Evolutionary conservation across 2,329 filamentous ascomycete species (phyloP), one percentile per base, ranked within the genome.

Genomic region (Dactylellina cionopaga): DNA sequence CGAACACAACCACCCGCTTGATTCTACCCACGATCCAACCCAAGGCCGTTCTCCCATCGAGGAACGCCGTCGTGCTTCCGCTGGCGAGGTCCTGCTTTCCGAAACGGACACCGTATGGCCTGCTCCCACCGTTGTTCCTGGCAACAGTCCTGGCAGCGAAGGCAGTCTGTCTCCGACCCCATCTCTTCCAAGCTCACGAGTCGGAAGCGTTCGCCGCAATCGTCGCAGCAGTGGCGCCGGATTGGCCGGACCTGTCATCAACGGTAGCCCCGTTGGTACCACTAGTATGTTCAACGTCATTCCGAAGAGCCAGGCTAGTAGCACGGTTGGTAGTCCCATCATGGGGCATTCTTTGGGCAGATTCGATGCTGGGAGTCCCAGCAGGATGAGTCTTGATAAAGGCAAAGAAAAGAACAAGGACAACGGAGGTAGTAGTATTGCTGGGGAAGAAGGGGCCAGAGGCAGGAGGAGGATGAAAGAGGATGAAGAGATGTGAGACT

Each of bases 81-180:
- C 69, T 11, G 69, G 69, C 13, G 69, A 74, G 27, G 68, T 74
- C 27, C 39, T 68, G 24, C 69, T 74, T 46, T 62, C 62, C 3
- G 69, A 74, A 68, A 74, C 69, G 7, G 69, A 74, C 29, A 68
- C 69, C 2, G 33, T 22, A 15, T 74, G 69, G 69, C 69, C 69
- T n/a, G 22, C 37, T 55, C 59, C 56, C 11, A 5, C 27, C 5
- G 25, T 35, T 10, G 1, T 35, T 27, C 11, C 22, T 22, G 58
- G 17, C 5, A 64, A 51, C n/a, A 52, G 35, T 13, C 33, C 68
- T 15, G 41, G 19, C 2, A 72, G 68, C 46, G 68, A 72, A 37
- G 68, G 9, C 22, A 60, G 68, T 37, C 10, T 64, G 19, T 72
- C 68, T n/a, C 68, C 68, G 2, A 47, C 59, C 15, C 54, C 68